Conservation (phyloP, 192 early-diverging fungal species). For the Powellomyces hirtus region DNA sequence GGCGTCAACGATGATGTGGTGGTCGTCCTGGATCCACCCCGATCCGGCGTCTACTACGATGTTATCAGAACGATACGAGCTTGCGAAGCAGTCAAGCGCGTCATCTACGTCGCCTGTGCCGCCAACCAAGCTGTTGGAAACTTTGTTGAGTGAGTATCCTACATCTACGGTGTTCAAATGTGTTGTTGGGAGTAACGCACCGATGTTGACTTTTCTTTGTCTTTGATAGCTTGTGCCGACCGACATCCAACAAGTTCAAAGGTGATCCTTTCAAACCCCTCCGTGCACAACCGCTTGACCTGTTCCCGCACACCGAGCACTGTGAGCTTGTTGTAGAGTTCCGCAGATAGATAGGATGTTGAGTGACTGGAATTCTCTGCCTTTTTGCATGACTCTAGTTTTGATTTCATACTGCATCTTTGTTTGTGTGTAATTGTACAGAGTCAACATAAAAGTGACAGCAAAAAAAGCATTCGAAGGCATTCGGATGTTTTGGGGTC, state of each 20-base stretch:
- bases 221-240: constrained; percentile 60
- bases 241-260: constrained; percentile 57
- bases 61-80: constrained; percentile 65
- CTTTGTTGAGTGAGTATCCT: constrained; percentile 57
- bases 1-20: constrained; percentile 52
- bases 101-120: constrained; percentile 74
- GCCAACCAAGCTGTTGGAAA: constrained; percentile 55
- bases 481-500: too few relatives aligned
- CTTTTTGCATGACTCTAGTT: too few relatives aligned
- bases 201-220: constrained; percentile 10
- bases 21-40: constrained; percentile 75
- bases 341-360: constrained; percentile 34
- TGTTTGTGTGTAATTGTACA: too few relatives aligned
- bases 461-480: too few relatives aligned
- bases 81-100: constrained; percentile 47
- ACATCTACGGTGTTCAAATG: neutral
- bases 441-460: too few relatives aligned
- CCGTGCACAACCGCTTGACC: constrained; percentile 61
- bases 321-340: constrained; percentile 72
- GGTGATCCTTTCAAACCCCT: constrained; percentile 61
- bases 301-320: constrained; percentile 74
- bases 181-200: neutral
- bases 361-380: too few relatives aligned
- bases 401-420: too few relatives aligned
- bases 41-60: constrained; percentile 54